These are phyloP conservation scores for Cystobasidium sp. DNA, from an alignment of 1,284 basidiomycete species.

Conservation along the genomic window DNA sequence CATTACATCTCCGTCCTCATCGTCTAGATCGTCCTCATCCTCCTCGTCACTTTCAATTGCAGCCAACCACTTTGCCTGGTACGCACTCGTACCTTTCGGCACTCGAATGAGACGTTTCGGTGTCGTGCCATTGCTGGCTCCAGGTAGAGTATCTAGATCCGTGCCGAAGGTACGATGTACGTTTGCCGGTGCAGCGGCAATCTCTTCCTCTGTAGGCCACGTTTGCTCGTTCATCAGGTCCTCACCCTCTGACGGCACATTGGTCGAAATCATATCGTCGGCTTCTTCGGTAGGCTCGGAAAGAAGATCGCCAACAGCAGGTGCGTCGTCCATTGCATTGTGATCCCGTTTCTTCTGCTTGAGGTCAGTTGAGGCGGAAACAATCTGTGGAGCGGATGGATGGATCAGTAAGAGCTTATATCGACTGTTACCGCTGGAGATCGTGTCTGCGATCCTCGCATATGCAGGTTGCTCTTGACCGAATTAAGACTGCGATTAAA, in stretches of 20 bases:
- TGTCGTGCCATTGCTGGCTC: conserved; percentile 69
- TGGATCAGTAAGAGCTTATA: not conserved
- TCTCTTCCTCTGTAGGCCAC: conserved; percentile 98
- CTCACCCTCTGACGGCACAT: conserved; percentile 70
- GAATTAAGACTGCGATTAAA: too few species aligned
- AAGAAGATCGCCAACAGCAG: conserved; percentile 61
- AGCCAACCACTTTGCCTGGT: conserved; percentile 91
- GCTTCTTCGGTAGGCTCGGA: conserved; percentile 61
- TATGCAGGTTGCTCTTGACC: too few species aligned
- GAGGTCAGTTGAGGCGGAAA: conserved; percentile 54
- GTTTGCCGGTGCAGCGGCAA: conserved; percentile 63
- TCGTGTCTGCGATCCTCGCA: too few species aligned
- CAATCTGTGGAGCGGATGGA: conserved; percentile 24
- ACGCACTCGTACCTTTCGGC: conserved; percentile 88
- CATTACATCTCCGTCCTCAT: conserved; percentile 59
- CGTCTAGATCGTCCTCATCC: conserved; percentile 62
- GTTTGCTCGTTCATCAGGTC: conserved; percentile 93
- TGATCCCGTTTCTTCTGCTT: conserved; percentile 47
- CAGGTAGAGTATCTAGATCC: conserved; percentile 63
- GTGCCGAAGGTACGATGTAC: conserved; percentile 52
- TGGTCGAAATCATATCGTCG: conserved; percentile 86
- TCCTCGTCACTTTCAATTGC: conserved; percentile 71
- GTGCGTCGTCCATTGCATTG: conserved; percentile 51
- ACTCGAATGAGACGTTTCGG: conserved; percentile 73
- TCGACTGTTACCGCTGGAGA: too few species aligned